Evolutionary conservation across 371 early-diverging fungal species (phyloP), one percentile per base, ranked within the genome.

Genomic region (Apophysomyces ossiformis): DNA sequence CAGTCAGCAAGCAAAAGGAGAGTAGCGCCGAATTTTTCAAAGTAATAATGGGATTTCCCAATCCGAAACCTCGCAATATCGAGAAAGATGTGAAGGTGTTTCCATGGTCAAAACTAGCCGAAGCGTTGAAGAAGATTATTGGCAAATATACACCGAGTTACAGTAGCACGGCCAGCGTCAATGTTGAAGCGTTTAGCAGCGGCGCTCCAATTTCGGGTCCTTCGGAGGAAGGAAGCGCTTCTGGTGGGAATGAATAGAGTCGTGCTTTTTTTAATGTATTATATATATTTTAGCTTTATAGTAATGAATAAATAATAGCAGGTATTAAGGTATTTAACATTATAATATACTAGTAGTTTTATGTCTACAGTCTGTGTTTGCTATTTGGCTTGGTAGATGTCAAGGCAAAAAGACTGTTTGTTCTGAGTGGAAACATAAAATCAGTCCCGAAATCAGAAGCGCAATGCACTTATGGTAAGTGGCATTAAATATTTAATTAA

Each of bases 31-130:
- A 87, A 35, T 90, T 92, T 65, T 92, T 90, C 77, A 88, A 88
- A 74, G 69, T 88, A 60, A 89, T 92, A 72, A 92, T 92, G 93
- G 77, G 83, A 9, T 92, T 90, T 69, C 87, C 89, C 0, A 88
- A 89, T 68, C 92, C 93, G 36, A 91, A 90, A 77, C 93, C 93
- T 8, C 73, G 93, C 21, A 92, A 92, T 69, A 92, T 92, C 61
- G 92, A 92, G 72, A 92, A 92, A 72, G 91, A 91, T 62, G 88
- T 92, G 77, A 91, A 91, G 68, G 91, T 92, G 4, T 92, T 90
- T 74, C 85, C 84, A 9, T 92, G 92, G 92, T 75, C 83, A 59
- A 81, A 86, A 0, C 75, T 92, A 7, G 83, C 87, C 1, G 74
- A 77, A 26, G 90, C 89, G 3, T 81, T 91, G 26, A 85, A 86